Conservation (phyloP, 331 rosid species). For the Quercus lobata region DNA sequence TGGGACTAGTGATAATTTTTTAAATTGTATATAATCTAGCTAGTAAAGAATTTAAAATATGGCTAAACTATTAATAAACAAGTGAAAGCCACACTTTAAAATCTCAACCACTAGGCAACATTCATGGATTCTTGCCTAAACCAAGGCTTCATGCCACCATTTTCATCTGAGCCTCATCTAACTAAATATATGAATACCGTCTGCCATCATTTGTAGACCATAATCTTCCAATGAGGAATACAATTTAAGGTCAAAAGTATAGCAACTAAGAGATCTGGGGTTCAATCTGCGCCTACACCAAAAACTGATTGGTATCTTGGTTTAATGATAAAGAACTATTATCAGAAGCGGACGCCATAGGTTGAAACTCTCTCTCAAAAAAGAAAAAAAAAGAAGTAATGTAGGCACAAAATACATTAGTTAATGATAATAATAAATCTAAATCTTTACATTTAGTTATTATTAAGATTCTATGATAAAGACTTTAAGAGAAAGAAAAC, state of each 20-base stretch:
- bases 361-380: too few relatives aligned
- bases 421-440: background rate
- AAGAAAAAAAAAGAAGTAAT: background rate
- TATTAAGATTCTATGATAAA: background rate
- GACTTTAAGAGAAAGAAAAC: background rate
- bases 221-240: constrained; percentile 4
- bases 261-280: background rate
- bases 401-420: constrained; percentile 2
- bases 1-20: too few relatives aligned
- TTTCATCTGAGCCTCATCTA: constrained; percentile 13
- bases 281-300: too few relatives aligned
- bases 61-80: background rate
- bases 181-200: constrained; percentile 8
- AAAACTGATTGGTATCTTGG: too few relatives aligned
- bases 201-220: background rate
- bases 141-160: background rate
- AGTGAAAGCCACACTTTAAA: background rate
- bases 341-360: too few relatives aligned
- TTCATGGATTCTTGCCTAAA: background rate
- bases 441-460: background rate
- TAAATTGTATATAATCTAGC: background rate
- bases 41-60: background rate
- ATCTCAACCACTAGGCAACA: background rate
- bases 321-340: too few relatives aligned
- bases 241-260: constrained; percentile 1